Percentiles rank a stretch among this genome's conserved stretches.
These are phyloP conservation scores for Camillea tinctor DNA, from an alignment of 2,329 filamentous ascomycete species.

Conservation along the genomic window DNA sequence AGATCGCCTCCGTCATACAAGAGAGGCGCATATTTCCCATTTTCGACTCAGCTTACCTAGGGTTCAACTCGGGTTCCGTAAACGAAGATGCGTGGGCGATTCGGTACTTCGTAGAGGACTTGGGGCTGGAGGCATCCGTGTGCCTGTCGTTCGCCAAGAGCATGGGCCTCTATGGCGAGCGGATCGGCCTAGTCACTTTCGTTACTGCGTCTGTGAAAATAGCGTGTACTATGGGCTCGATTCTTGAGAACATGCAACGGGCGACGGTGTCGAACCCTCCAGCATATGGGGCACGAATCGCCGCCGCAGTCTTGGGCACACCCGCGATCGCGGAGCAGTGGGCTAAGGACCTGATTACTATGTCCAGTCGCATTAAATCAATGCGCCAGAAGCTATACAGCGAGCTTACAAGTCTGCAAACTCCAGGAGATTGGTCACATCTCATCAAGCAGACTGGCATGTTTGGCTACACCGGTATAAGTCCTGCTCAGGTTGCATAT, in stretches of 20 bases:
- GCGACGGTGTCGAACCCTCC: slow-evolving; percentile 38
- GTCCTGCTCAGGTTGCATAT: slow-evolving; percentile 42
- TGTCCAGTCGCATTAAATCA: slow-evolving; percentile 35
- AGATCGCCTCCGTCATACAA: slow-evolving; percentile 25
- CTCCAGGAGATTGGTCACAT: slow-evolving; percentile 38
- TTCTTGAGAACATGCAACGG: slow-evolving; percentile 33
- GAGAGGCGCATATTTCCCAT: slow-evolving; percentile 28
- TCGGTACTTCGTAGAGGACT: slow-evolving; percentile 32
- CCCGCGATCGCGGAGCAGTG: slow-evolving; percentile 32
- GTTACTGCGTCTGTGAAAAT: slow-evolving; percentile 21
- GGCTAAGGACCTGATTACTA: slow-evolving; percentile 35
- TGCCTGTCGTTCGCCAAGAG: slow-evolving; percentile 63
- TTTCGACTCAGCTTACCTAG: slow-evolving; percentile 35
- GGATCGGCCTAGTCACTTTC: slow-evolving; percentile 32
- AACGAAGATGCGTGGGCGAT: slow-evolving; percentile 34
- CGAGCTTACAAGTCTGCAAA: slow-evolving; percentile 30
- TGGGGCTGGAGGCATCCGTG: slow-evolving; percentile 50
- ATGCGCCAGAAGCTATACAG: slow-evolving; percentile 37
- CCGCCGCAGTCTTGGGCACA: slow-evolving; percentile 32
- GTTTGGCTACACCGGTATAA: slow-evolving; percentile 49
- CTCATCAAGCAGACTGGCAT: slow-evolving; percentile 39
- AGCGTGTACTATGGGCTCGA: slow-evolving; percentile 22
- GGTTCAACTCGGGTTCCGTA: slow-evolving; percentile 31
- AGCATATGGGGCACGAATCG: slow-evolving; percentile 36
- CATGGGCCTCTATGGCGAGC: slow-evolving; percentile 46